Evolutionary conservation across 2,329 filamentous ascomycete genomes (phyloP).

Genomic region (Truncatella angustata): DNA sequence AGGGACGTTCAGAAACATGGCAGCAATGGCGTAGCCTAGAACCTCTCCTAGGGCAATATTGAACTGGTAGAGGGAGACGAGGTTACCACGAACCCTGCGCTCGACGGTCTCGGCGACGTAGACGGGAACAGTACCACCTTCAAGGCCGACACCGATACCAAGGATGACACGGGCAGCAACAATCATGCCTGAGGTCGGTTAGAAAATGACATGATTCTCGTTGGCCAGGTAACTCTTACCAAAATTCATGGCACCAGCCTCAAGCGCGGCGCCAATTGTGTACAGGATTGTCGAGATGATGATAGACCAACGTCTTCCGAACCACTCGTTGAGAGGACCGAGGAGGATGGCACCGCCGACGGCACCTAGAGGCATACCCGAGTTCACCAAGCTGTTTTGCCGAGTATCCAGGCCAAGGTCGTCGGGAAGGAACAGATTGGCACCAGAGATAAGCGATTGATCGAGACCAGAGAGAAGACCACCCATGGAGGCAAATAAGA

Average conservation of each 20-base stretch:
- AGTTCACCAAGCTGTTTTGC: slow-evolving; percentile 66
- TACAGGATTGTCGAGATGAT: slow-evolving; percentile 68
- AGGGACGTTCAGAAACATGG: slow-evolving; percentile 67
- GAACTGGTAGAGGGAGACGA: slow-evolving; percentile 73
- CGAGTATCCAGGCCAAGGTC: slow-evolving; percentile 53
- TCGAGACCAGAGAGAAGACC: slow-evolving; percentile 71
- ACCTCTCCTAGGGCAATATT: slow-evolving; percentile 76
- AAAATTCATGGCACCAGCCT: slow-evolving; percentile 66
- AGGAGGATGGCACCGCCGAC: slow-evolving; percentile 68
- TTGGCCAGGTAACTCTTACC: slow-evolving; percentile 30
- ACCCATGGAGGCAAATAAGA: slow-evolving; percentile 73
- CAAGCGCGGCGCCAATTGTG: slow-evolving; percentile 66
- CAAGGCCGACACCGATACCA: slow-evolving; percentile 68
- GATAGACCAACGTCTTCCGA: slow-evolving; percentile 67
- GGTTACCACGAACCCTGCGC: slow-evolving; percentile 64
- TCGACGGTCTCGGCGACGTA: slow-evolving; percentile 74
- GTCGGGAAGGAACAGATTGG: slow-evolving; percentile 63
- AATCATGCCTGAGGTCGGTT: slow-evolving; percentile 54
- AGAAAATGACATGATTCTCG: background rate
- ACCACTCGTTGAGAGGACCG: slow-evolving; percentile 64
- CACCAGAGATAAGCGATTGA: slow-evolving; percentile 70
- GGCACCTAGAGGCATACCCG: slow-evolving; percentile 69
- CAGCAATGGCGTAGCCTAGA: slow-evolving; percentile 69
- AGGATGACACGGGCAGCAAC: slow-evolving; percentile 66
- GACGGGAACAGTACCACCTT: slow-evolving; percentile 72